Percentiles rank a stretch among this genome's conserved stretches.
Conservation (phyloP, 2,329 filamentous ascomycete species). For the Exophiala bonariae region DNA sequence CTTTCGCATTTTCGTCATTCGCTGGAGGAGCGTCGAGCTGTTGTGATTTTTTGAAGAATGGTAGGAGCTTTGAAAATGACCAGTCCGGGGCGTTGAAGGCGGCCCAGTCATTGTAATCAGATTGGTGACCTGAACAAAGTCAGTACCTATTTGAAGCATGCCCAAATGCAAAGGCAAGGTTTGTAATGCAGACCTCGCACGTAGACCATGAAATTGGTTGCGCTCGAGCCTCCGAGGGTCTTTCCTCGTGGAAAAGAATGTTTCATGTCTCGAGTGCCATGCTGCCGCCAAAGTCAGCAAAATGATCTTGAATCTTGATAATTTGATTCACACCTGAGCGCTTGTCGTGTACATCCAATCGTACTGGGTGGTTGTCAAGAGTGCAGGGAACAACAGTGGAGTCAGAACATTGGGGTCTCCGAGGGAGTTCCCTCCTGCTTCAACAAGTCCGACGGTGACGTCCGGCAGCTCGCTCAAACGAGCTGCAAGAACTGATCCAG, state of each 20-base stretch:
- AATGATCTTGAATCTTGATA: too few species aligned
- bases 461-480: conserved; percentile 47
- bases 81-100: conserved; percentile 33
- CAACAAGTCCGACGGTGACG: conserved; percentile 46
- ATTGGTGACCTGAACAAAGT: conserved; percentile 23
- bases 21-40: conserved; percentile 29
- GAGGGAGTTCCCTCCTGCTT: conserved; percentile 40
- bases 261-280: conserved; percentile 19
- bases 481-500: conserved; percentile 52
- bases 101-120: conserved; percentile 37
- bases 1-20: conserved; percentile 23
- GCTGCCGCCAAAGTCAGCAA: conserved; percentile 1
- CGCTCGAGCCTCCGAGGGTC: conserved; percentile 35
- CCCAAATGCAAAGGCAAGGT: too few species aligned
- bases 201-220: conserved; percentile 33
- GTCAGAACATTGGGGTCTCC: conserved; percentile 31
- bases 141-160: too few species aligned
- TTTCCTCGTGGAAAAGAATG: conserved; percentile 33
- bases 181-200: too few species aligned
- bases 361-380: conserved; percentile 34
- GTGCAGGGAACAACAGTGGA: conserved; percentile 26
- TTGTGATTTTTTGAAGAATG: conserved; percentile 32
- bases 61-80: conserved; percentile 30
- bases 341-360: conserved; percentile 36
- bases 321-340: conserved; percentile 29